These are phyloP conservation scores for Adansonia grandidieri DNA, from an alignment of 441 rosid genomes.

Conservation along the genomic window DNA sequence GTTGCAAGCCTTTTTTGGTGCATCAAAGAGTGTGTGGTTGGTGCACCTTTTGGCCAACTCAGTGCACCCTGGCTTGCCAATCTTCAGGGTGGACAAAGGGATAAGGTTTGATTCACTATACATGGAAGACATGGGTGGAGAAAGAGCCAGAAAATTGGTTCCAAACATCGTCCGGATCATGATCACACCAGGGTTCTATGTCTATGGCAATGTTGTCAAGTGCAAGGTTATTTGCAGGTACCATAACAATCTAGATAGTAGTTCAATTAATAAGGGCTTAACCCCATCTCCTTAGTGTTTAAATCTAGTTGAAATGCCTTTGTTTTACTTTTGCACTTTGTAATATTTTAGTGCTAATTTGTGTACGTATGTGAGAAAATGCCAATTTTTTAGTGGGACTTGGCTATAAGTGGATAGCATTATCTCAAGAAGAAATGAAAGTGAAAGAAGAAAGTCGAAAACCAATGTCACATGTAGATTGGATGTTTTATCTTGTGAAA, in stretches of 20 bases:
- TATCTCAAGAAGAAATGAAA: constrained; percentile 12
- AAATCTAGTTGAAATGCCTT: constrained; percentile 9
- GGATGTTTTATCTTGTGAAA: constrained; percentile 12
- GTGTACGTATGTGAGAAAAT: not conserved
- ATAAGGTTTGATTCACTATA: constrained; percentile 67
- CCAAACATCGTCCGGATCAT: constrained; percentile 68
- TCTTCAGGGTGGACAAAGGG: constrained; percentile 73
- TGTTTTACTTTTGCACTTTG: constrained; percentile 5
- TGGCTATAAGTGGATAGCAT: constrained; percentile 28
- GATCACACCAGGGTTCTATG: constrained; percentile 96
- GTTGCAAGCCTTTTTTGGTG: constrained; percentile 80
- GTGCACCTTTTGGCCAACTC: constrained; percentile 90
- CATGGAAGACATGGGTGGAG: constrained; percentile 90
- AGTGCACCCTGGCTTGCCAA: constrained; percentile 72
- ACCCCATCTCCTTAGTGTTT: constrained; percentile 37
- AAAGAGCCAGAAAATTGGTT: constrained; percentile 56
- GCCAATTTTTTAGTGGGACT: not conserved
- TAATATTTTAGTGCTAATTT: constrained; percentile 8
- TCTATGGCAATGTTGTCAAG: constrained; percentile 77
- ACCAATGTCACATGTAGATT: not conserved
- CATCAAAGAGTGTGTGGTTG: constrained; percentile 87
- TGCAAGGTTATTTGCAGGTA: constrained; percentile 89
- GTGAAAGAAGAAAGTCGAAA: constrained; percentile 22
- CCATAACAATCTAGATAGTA: constrained; percentile 33
- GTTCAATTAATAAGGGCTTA: constrained; percentile 34